Evolutionary conservation across 2,329 filamentous ascomycete genomes (phyloP), one percentile per base, ranked within the genome.

Genomic region (Mycosphaerella sp.): DNA sequence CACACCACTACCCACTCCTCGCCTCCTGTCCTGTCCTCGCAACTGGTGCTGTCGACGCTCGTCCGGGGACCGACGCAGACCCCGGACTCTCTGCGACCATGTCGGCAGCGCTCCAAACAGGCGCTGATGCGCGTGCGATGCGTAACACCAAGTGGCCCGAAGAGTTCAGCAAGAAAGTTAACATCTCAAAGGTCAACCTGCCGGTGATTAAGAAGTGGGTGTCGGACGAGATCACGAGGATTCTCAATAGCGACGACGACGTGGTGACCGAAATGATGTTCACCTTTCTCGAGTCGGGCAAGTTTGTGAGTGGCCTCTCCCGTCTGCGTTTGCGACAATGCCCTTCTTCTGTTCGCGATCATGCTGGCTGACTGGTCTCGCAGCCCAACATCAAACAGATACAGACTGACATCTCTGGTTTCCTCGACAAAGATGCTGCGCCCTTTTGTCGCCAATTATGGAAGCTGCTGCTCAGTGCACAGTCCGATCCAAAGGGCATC

Each of bases 191-290:
- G 76, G 90, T 98, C 72, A 96, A 98, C 69, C 78, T 95, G 48
- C 89, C 95, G 72, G 88, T 98, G 53, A 95, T 98, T 84, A 96
- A 96, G 80, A 95, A 93, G 88, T 98, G 93, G 93, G 96, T 97
- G 69, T 87, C 89, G 4, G 82, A 85, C 65, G 88, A 86, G 70
- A 89, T 98, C 53, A 87, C 86, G 23, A 85, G 89, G 54, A 92
- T 97, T 45, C 76, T 97, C 41, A 87, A 87, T n/a, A 87, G 81
- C 63, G 93, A 98, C 65, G 93, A 98, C 69, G 93, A 98, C 68
- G 89, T 98, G 47, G 87, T 97, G 3, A 93, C 93, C 61, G 91
- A 96, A 73, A 82, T 96, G 44, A 81, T 81, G 64, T 84, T 81
- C 72, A 82, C 83, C 54, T 70, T 85, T 44, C 70, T 86, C 31